Conservation (phyloP, 2,329 filamentous ascomycete species). For the Aschersonia sp. region DNA sequence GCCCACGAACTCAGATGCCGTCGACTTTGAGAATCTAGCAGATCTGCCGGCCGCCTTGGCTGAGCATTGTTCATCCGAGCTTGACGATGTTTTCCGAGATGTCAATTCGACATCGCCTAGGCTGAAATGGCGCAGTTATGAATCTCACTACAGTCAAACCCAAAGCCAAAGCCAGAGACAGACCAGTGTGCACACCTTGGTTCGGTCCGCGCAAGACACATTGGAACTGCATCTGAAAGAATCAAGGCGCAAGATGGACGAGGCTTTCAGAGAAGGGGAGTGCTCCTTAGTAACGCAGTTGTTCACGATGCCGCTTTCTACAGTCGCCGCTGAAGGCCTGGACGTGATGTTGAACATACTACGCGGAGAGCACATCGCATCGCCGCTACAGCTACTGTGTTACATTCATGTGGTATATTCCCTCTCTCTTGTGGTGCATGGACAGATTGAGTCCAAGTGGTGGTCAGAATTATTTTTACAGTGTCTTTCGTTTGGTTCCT, state of each 20-base stretch:
- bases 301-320: conserved; percentile 19
- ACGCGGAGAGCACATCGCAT: conserved; percentile 18
- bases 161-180: conserved; percentile 5
- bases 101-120: no score
- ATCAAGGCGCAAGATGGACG: conserved; percentile 21
- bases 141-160: no score
- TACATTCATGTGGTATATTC: conserved; percentile 38
- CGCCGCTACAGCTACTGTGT: conserved; percentile 31
- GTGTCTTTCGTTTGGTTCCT: conserved; percentile 26
- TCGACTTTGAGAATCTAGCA: not conserved
- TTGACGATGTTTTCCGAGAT: no score
- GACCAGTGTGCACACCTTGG: conserved; percentile 16
- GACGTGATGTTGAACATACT: conserved; percentile 24
- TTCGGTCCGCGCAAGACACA: conserved; percentile 28
- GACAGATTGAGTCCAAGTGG: conserved; percentile 20
- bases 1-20: conserved; percentile 10
- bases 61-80: not conserved
- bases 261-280: conserved; percentile 21
- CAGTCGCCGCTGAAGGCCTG: conserved; percentile 27
- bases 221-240: conserved; percentile 29
- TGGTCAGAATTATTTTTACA: conserved; percentile 30
- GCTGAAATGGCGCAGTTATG: no score
- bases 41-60: not conserved
- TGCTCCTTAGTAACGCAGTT: conserved; percentile 27
- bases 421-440: conserved; percentile 31